These are phyloP conservation scores for Hibiscus mutabilis DNA, from an alignment of 345 rosid genomes.

Conservation along the genomic window DNA sequence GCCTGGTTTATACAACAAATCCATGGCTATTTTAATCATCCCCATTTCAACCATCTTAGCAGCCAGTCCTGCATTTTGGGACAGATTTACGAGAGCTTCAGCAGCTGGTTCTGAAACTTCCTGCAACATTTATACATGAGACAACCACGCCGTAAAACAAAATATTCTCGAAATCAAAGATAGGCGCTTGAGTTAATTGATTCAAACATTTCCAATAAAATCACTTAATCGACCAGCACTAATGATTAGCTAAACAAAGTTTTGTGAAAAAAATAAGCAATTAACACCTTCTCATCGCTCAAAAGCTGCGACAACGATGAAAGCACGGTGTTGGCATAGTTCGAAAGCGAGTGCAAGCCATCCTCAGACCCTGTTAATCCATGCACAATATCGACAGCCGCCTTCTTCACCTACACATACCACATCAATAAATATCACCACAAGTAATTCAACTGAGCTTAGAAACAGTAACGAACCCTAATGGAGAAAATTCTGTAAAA, in stretches of 20 bases:
- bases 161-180: background rate
- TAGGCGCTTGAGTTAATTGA: background rate
- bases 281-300: slow-evolving; percentile 56
- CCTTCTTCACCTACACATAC: slow-evolving; percentile 62
- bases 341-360: slow-evolving; percentile 59
- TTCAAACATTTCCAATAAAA: slow-evolving; percentile 1
- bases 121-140: slow-evolving; percentile 25
- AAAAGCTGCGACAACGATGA: slow-evolving; percentile 56
- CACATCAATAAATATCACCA: background rate
- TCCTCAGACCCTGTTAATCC: slow-evolving; percentile 86
- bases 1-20: slow-evolving; percentile 62
- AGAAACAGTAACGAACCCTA: background rate
- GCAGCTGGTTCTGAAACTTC: slow-evolving; percentile 86
- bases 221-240: background rate
- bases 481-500: slow-evolving; percentile 3
- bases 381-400: slow-evolving; percentile 71
- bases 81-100: slow-evolving; percentile 83
- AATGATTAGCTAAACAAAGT: background rate
- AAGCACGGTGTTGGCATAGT: slow-evolving; percentile 40
- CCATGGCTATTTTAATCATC: slow-evolving; percentile 56
- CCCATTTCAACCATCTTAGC: slow-evolving; percentile 62
- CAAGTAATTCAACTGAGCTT: background rate
- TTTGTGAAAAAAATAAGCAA: background rate
- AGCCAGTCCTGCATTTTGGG: slow-evolving; percentile 60
- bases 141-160: background rate